Conservation (phyloP, 106 monocot genomes). For the Allium sativum region DNA sequence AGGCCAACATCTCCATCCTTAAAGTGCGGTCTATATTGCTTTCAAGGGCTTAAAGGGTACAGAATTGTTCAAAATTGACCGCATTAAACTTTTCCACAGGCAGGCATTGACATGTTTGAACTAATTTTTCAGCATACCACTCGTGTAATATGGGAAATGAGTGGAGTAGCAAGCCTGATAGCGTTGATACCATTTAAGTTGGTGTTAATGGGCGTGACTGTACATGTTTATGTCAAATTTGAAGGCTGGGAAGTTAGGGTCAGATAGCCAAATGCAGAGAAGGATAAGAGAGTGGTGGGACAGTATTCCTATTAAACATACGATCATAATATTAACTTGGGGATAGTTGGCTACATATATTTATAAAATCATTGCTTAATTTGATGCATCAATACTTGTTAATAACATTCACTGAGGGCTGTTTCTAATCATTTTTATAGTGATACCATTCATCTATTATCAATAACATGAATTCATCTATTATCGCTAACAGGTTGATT, state of each 20-base stretch:
- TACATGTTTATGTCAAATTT: conserved; percentile 25
- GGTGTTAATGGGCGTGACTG: conserved; percentile 33
- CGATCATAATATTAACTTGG: too few species aligned
- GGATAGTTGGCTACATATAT: too few species aligned
- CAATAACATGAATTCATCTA: too few species aligned
- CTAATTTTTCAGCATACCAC: conserved; percentile 39
- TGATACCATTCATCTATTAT: too few species aligned
- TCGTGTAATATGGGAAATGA: conserved; percentile 31
- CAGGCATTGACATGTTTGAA: too few species aligned
- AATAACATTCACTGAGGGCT: too few species aligned
- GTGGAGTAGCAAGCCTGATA: conserved; percentile 33
- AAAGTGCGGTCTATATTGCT: conserved; percentile 49
- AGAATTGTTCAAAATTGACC: neutral
- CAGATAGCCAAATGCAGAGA: conserved; percentile 22
- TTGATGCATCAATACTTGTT: too few species aligned
- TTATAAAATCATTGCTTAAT: too few species aligned
- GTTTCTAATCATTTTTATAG: too few species aligned
- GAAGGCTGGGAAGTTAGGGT: conserved; percentile 7
- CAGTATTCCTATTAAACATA: conserved; percentile 64
- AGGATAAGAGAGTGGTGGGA: conserved; percentile 90
- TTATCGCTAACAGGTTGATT: too few species aligned
- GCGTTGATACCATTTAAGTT: conserved; percentile 54
- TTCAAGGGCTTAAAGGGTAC: conserved; percentile 66
- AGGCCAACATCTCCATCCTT: conserved; percentile 41
- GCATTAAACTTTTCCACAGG: too few species aligned